These are phyloP conservation scores for Aspergillus terreus DNA, from an alignment of 2,329 filamentous ascomycete genomes.

Conservation along the genomic window DNA sequence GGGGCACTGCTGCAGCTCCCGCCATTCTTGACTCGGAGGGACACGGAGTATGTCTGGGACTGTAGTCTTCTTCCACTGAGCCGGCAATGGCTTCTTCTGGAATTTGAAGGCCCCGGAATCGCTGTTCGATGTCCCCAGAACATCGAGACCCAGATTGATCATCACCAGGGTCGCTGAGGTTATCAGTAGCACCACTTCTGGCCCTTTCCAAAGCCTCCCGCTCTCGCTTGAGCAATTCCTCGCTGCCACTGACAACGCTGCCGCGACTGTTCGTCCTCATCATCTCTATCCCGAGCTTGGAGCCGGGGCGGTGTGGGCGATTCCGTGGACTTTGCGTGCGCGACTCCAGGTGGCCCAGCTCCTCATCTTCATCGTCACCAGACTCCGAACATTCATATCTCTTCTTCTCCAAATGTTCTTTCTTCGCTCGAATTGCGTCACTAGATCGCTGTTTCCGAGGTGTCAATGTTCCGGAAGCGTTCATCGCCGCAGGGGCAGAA, in stretches of 20 bases:
- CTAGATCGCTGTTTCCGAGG: constrained; percentile 64
- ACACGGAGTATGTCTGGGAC: constrained; percentile 20
- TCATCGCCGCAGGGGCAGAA: constrained; percentile 63
- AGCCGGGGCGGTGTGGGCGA: constrained; percentile 63
- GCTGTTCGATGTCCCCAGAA: constrained; percentile 26
- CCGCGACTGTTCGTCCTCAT: constrained; percentile 95
- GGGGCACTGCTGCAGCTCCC: constrained; percentile 1
- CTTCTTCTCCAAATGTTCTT: constrained; percentile 70
- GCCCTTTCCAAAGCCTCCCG: constrained; percentile 31
- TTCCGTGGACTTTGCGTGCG: constrained; percentile 50
- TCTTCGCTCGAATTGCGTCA: constrained; percentile 71
- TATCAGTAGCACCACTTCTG: constrained; percentile 18
- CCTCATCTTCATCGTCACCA: constrained; percentile 92
- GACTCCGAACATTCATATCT: constrained; percentile 75
- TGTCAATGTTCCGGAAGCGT: constrained; percentile 45
- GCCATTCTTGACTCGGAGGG: constrained; percentile 12
- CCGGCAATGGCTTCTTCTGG: constrained; percentile 29
- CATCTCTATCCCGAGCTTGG: constrained; percentile 94
- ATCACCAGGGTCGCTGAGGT: constrained; percentile 11
- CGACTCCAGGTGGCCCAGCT: constrained; percentile 61
- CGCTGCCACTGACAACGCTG: constrained; percentile 57
- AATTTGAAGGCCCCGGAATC: constrained; percentile 31
- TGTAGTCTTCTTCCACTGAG: constrained; percentile 26
- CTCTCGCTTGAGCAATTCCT: constrained; percentile 36
- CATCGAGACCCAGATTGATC: constrained; percentile 20